Conservation (phyloP, 2,329 filamentous ascomycete species). For the Colletotrichum plurivorum region DNA sequence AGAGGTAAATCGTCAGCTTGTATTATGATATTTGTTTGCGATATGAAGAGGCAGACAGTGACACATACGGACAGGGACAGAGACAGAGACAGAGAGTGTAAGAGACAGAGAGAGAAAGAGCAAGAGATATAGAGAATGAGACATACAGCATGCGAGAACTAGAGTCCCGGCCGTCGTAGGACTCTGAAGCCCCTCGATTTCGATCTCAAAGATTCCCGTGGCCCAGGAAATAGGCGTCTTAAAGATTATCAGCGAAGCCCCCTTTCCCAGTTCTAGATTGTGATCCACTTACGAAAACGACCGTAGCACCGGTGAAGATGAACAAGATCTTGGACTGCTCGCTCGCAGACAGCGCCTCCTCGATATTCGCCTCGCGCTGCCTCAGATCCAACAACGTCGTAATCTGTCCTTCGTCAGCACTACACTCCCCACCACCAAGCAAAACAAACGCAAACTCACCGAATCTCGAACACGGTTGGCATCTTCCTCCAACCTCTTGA, state of each 20-base stretch:
- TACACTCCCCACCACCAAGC: background rate
- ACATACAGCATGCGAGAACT: conserved; percentile 33
- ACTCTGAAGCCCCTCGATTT: conserved; percentile 18
- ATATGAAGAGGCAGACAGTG: too few species aligned
- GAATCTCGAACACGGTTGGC: conserved; percentile 39
- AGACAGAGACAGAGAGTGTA: too few species aligned
- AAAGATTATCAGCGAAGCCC: background rate
- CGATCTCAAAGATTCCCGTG: conserved; percentile 38
- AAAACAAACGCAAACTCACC: conserved; percentile 3
- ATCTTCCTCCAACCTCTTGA: conserved; percentile 39
- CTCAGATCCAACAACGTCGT: conserved; percentile 40
- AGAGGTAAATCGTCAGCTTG: background rate
- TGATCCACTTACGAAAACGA: conserved; percentile 34
- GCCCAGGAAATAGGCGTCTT: conserved; percentile 39
- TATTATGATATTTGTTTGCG: too few species aligned
- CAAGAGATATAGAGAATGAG: rapidly evolving
- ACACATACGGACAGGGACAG: too few species aligned
- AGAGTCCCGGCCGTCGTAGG: conserved; percentile 25
- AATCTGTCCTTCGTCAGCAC: conserved; percentile 30
- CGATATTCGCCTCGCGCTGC: conserved; percentile 41
- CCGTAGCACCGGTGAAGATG: conserved; percentile 39
- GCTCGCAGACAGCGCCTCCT: conserved; percentile 41
- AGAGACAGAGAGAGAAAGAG: too few species aligned
- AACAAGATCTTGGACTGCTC: conserved; percentile 43
- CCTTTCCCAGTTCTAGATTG: too few species aligned